Percentiles rank a stretch among this genome's conserved stretches.
phyloP scores from a whole-genome alignment of 1,139 yeast species.

The Debaryomyces fabryi region DNA sequence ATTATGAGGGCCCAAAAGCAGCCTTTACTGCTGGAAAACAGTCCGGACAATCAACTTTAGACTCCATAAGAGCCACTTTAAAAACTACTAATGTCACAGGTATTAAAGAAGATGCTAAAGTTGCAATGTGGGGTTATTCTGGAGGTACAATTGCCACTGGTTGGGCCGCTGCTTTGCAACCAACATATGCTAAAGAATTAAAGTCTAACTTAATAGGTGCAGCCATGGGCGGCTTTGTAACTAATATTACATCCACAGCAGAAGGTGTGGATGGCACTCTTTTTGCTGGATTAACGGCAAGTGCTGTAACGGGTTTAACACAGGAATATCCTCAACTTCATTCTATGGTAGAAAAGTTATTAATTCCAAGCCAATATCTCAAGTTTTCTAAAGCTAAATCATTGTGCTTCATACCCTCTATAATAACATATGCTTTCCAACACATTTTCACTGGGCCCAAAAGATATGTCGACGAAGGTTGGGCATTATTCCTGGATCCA shows the following conservation, averaged over 20 bases:
- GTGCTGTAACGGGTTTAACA: constrained; percentile 30
- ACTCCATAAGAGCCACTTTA: constrained; percentile 30
- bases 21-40: constrained; percentile 33
- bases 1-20: constrained; percentile 33
- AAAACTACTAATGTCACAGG: constrained; percentile 26
- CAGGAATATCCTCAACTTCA: constrained; percentile 30
- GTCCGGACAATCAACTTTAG: constrained; percentile 32
- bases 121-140: constrained; percentile 39
- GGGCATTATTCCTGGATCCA: constrained; percentile 14
- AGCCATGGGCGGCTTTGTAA: constrained; percentile 39
- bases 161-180: constrained; percentile 38
- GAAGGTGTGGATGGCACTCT: constrained; percentile 21
- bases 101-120: constrained; percentile 23
- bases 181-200: constrained; percentile 36
- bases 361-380: constrained; percentile 13
- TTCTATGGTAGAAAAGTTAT: constrained; percentile 2
- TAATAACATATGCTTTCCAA: constrained; percentile 16
- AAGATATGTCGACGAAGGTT: constrained; percentile 17
- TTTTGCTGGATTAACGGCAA: constrained; percentile 27
- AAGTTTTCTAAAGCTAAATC: constrained; percentile 15
- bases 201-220: constrained; percentile 26
- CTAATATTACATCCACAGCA: constrained; percentile 25
- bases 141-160: constrained; percentile 39
- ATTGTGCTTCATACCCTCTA: constrained; percentile 17
- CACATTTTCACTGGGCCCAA: constrained; percentile 19